These are phyloP conservation scores for Coniochaeta pulveracea DNA, from an alignment of 2,329 filamentous ascomycete genomes.

Conservation along the genomic window DNA sequence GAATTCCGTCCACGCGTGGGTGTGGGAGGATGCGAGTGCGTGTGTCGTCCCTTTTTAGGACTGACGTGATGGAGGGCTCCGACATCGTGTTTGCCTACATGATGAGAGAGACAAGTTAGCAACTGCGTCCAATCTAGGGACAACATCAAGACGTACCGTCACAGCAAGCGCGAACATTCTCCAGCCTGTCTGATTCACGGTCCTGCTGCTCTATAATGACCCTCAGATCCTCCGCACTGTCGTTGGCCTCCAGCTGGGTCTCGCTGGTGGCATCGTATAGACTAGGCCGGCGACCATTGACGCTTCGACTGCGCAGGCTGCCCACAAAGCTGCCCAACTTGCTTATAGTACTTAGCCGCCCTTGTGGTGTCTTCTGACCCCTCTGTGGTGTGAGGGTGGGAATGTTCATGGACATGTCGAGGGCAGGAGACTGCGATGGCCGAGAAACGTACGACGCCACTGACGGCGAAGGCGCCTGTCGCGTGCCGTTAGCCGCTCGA, in stretches of 20 bases:
- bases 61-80: conserved; percentile 37
- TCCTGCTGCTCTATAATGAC: conserved; percentile 71
- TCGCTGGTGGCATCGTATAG: conserved; percentile 42
- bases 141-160: conserved; percentile 57
- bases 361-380: conserved; percentile 23
- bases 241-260: conserved; percentile 59
- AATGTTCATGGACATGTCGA: conserved; percentile 36
- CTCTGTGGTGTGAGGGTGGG: conserved; percentile 43
- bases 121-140: neutral
- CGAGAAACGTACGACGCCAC: conserved; percentile 73
- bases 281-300: conserved; percentile 26
- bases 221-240: conserved; percentile 74
- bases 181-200: conserved; percentile 65
- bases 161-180: conserved; percentile 95
- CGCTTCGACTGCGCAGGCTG: conserved; percentile 40
- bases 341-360: conserved; percentile 35
- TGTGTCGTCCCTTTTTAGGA: conserved; percentile 31
- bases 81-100: conserved; percentile 62
- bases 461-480: conserved; percentile 41
- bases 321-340: conserved; percentile 39
- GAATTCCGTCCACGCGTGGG: conserved; percentile 13
- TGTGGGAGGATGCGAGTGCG: conserved; percentile 19
- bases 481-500: conserved; percentile 34
- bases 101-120: conserved; percentile 12
- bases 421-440: conserved; percentile 50